Evolutionary conservation across 2,329 filamentous ascomycete genomes (phyloP).

Genomic region (Venturiaceae sp.): DNA sequence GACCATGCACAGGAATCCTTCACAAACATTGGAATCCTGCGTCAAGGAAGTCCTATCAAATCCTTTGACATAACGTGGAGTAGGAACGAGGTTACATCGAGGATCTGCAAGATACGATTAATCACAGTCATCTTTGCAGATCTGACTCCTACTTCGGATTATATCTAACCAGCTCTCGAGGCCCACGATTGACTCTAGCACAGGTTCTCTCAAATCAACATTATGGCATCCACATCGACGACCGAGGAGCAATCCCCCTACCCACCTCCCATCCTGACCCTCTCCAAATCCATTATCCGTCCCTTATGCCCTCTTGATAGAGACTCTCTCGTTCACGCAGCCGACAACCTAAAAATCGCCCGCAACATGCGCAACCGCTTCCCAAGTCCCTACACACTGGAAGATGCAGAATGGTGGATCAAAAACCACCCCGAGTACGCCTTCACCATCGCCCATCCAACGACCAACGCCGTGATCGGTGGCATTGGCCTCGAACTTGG

Average conservation of each 20-base stretch:
- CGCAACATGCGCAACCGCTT: not conserved
- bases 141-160: no score
- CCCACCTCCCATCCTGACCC: not conserved
- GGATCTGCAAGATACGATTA: no score
- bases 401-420: not conserved
- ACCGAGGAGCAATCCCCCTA: not conserved
- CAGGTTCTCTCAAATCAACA: no score
- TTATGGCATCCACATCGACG: no score
- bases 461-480: not conserved
- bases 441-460: not conserved
- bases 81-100: no score
- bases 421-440: not conserved
- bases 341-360: not conserved
- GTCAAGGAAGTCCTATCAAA: no score
- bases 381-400: constrained; percentile 1
- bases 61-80: no score
- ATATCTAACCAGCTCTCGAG: no score
- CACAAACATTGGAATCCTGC: no score
- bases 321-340: not conserved
- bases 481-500: not conserved
- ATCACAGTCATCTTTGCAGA: no score
- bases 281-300: not conserved
- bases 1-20: no score
- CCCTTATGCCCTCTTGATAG: not conserved
- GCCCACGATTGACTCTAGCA: no score